Conservation (phyloP, 2,329 filamentous ascomycete species). For the Aspergillus fischeri region DNA sequence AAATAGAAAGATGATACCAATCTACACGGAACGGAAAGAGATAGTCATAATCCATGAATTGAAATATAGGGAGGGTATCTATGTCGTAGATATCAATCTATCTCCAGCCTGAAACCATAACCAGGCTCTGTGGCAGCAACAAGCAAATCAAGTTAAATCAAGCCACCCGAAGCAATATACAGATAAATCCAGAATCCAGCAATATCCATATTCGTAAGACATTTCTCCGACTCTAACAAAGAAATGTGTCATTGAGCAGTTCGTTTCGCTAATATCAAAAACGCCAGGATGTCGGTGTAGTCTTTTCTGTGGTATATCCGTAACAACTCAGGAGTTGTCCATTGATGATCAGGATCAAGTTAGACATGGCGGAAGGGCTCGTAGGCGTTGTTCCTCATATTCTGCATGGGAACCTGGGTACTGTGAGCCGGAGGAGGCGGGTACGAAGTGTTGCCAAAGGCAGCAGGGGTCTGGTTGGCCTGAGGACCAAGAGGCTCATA, state of each 20-base stretch:
- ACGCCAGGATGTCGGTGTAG: background rate
- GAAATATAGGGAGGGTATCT: slow-evolving; percentile 15
- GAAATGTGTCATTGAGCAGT: slow-evolving; percentile 5
- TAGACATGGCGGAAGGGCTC: slow-evolving; percentile 38
- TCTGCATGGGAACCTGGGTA: slow-evolving; percentile 24
- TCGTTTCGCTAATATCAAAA: background rate
- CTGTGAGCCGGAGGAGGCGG: slow-evolving; percentile 17
- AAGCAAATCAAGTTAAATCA: background rate
- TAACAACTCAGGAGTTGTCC: too few species aligned
- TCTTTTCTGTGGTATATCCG: background rate
- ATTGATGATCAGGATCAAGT: slow-evolving; percentile 3
- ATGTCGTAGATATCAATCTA: slow-evolving; percentile 16
- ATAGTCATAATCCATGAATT: slow-evolving; percentile 1
- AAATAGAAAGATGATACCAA: background rate
- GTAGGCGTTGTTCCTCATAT: slow-evolving; percentile 26
- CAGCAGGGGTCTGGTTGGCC: slow-evolving; percentile 16
- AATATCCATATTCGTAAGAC: too few species aligned
- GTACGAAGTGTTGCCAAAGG: slow-evolving; percentile 25
- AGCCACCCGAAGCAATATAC: background rate
- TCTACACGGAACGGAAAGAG: background rate
- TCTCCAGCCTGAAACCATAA: slow-evolving; percentile 3
- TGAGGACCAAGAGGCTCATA: slow-evolving; percentile 52
- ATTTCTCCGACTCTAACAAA: slow-evolving; percentile 1
- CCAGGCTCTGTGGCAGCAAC: background rate
- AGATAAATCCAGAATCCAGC: background rate